Base-by-base conservation (phyloP, 495 filamentous ascomycete genomes). In the Aspergillus egyptiacus region DNA sequence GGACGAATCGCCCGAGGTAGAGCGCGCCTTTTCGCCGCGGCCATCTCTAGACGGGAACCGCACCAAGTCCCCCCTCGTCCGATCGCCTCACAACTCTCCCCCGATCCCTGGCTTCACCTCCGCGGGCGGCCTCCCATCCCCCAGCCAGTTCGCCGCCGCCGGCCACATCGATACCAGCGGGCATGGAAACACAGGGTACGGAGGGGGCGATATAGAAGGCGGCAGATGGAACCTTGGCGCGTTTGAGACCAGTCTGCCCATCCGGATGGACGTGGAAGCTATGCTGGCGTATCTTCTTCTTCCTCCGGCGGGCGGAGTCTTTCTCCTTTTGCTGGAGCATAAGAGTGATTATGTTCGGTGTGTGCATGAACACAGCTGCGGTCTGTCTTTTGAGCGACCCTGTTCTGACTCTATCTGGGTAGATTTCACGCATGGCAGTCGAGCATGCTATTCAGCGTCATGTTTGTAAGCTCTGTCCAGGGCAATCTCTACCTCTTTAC, bases 371-470 rank as follows among this genome's bases (percentile, higher is more conserved):
- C 6, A 13, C 36, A 14, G 4, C 11, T 30, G n/a, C n/a, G n/a
- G n/a, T n/a, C n/a, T n/a, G n/a, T n/a, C n/a, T 18, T 13, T 32
- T 2, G 13, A 38, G 3, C n/a, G n/a, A n/a, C n/a, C n/a, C 6
- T 44, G 20, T 28, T 15, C 51, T 63, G 14, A 62, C 36, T 8
- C 10, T 2, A 34, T 62, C 27, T 5, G 35, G 28, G 15, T 57
- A 94, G 89, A 56, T 96, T 96, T 53, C 93, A 98, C 66, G 93
- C 91, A 6, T 96, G 93, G 91, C 91, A 97, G 68, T 87, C 83
- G 3, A 85, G 84, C 51, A 76, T 97, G 65, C 66, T 96, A 13
- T 98, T 96, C 65, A 82, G 86, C 15, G 79, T 77, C 48, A 63
- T 98, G 37, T 94, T 96, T 63, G 82, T 91, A 64, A 57, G 77